These are phyloP conservation scores for Pleurotus citrinopileatus DNA, from an alignment of 768 basidiomycete species.

Conservation along the genomic window DNA sequence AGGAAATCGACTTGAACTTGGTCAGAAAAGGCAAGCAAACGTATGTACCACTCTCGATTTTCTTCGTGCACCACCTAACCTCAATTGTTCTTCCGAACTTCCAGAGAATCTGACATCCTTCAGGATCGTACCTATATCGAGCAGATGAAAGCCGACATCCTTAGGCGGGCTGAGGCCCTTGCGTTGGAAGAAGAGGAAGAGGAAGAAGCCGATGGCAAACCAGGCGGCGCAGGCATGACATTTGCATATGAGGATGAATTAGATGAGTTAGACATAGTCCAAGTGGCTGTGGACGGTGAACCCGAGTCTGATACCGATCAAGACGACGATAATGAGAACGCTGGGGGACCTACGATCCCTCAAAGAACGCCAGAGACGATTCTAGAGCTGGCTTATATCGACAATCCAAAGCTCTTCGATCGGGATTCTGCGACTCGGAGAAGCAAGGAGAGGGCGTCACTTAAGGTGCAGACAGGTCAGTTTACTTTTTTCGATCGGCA, in stretches of 20 bases:
- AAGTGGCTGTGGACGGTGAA: slow-evolving; percentile 61
- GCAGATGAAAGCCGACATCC: slow-evolving; percentile 80
- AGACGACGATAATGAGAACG: slow-evolving; percentile 31
- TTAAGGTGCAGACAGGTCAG: slow-evolving; percentile 68
- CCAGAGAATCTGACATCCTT: slow-evolving; percentile 41
- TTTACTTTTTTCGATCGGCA: background rate
- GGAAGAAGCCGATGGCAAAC: slow-evolving; percentile 27
- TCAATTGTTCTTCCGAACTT: slow-evolving; percentile 3
- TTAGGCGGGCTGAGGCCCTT: slow-evolving; percentile 70
- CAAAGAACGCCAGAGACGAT: slow-evolving; percentile 51
- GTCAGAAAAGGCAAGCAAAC: slow-evolving; percentile 62
- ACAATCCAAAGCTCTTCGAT: slow-evolving; percentile 73
- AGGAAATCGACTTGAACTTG: slow-evolving; percentile 59
- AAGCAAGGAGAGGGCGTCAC: slow-evolving; percentile 60
- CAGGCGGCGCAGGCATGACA: slow-evolving; percentile 22
- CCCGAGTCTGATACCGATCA: slow-evolving; percentile 36
- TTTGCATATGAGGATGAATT: slow-evolving; percentile 46
- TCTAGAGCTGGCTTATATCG: slow-evolving; percentile 75
- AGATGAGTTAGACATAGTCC: slow-evolving; percentile 36
- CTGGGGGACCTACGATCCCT: slow-evolving; percentile 22
- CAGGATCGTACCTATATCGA: slow-evolving; percentile 62
- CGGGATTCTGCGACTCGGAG: slow-evolving; percentile 71
- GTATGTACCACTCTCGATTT: slow-evolving; percentile 36
- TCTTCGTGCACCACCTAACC: background rate
- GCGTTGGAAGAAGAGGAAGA: slow-evolving; percentile 67